These are phyloP conservation scores for Tympanopsis confertula DNA, from an alignment of 2,329 filamentous ascomycete species.

Conservation along the genomic window DNA sequence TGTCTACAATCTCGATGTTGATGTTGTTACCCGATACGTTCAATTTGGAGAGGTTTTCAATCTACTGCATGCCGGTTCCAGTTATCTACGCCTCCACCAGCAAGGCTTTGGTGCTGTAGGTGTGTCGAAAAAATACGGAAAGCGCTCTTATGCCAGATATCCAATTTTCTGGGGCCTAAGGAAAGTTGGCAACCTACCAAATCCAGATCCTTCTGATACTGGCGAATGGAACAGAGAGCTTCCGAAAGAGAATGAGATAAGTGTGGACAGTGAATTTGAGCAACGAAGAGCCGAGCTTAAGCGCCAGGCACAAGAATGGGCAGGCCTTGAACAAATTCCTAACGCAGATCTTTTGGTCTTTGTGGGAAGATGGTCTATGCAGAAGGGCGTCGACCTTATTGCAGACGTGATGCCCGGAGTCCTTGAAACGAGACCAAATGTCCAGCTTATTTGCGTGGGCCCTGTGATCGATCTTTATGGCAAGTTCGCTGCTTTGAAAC, in stretches of 20 bases:
- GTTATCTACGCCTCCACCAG: constrained; percentile 54
- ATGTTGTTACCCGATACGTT: constrained; percentile 46
- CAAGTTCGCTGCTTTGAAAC: constrained; percentile 55
- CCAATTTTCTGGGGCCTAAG: constrained; percentile 59
- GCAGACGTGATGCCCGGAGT: constrained; percentile 55
- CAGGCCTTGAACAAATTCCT: constrained; percentile 46
- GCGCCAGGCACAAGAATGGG: constrained; percentile 56
- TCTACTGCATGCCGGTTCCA: constrained; percentile 53
- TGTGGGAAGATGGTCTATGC: constrained; percentile 58
- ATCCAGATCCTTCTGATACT: constrained; percentile 54
- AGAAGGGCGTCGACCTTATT: constrained; percentile 59
- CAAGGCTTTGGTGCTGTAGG: constrained; percentile 58
- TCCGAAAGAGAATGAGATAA: constrained; percentile 29
- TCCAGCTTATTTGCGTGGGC: constrained; percentile 51
- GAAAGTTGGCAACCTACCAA: constrained; percentile 50
- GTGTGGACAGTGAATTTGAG: constrained; percentile 44
- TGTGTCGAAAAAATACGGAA: constrained; percentile 58
- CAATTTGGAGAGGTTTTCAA: constrained; percentile 63
- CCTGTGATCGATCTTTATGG: constrained; percentile 59
- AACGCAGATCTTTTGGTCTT: constrained; percentile 57
- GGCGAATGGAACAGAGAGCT: constrained; percentile 45
- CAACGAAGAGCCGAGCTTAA: constrained; percentile 37
- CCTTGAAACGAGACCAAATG: constrained; percentile 44
- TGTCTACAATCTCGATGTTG: constrained; percentile 48
- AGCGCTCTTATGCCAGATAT: constrained; percentile 53